Percentiles rank a stretch among this genome's conserved stretches.
These are phyloP conservation scores for Taphrina deformans DNA, from an alignment of 1,139 yeast species.

Conservation along the genomic window DNA sequence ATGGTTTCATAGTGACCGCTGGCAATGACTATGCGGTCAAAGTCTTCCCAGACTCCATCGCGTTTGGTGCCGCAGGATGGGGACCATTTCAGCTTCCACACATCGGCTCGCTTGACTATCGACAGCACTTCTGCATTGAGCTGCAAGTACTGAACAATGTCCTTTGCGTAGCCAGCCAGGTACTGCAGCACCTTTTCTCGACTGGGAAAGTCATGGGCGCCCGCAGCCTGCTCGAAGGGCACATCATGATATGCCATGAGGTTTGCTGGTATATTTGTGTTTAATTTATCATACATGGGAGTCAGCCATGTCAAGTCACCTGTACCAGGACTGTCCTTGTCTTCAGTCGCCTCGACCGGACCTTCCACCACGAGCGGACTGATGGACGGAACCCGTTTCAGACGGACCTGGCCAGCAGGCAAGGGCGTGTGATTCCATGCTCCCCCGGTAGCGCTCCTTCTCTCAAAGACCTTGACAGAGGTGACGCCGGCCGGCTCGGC, in stretches of 20 bases:
- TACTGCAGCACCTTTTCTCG: constrained; percentile 24
- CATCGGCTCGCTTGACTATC: not conserved
- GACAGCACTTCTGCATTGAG: constrained; percentile 5
- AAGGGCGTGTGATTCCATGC: constrained; percentile 51
- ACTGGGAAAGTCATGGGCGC: constrained; percentile 17
- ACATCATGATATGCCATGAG: constrained; percentile 30
- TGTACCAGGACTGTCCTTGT: not conserved
- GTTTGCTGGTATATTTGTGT: constrained; percentile 32
- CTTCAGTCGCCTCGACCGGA: not conserved
- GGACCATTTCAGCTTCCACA: constrained; percentile 6
- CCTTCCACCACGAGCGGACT: constrained; percentile 29
- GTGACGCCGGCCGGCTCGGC: constrained; percentile 48
- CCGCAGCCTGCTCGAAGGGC: not conserved
- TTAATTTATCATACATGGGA: constrained; percentile 37
- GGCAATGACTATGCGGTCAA: constrained; percentile 60
- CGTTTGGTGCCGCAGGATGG: not conserved
- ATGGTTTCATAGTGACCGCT: constrained; percentile 56
- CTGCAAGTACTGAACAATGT: not conserved
- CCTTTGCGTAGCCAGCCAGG: constrained; percentile 19
- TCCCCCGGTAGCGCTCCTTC: constrained; percentile 55
- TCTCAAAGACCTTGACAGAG: constrained; percentile 50
- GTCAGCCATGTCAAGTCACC: constrained; percentile 34
- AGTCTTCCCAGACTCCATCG: constrained; percentile 36
- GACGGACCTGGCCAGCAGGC: not conserved
- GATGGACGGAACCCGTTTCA: constrained; percentile 26